These are phyloP conservation scores for Picochlorum costavermella DNA, from an alignment of 139 green algal species.

Conservation along the genomic window DNA sequence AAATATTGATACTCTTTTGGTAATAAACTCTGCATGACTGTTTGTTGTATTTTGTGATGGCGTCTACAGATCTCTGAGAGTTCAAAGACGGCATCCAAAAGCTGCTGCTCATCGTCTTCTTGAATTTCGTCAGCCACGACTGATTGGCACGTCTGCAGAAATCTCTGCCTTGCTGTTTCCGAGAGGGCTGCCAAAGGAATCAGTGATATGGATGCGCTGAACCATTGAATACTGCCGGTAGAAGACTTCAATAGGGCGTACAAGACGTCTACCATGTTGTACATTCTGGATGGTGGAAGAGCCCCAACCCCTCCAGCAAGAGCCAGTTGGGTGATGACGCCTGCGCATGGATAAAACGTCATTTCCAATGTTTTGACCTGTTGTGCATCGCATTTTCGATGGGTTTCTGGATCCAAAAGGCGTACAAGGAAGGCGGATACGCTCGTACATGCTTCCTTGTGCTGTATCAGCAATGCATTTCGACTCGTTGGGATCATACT, in stretches of 20 bases:
- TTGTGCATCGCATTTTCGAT: conserved; percentile 7
- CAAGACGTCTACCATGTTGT: conserved; percentile 38
- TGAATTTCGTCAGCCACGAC: conserved; percentile 14
- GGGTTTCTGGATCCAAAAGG: conserved; percentile 32
- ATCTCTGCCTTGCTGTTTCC: conserved; percentile 36
- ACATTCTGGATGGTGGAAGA: conserved; percentile 35
- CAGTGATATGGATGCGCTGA: conserved; percentile 34
- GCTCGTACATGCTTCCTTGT: conserved; percentile 62
- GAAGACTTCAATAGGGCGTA: conserved; percentile 38
- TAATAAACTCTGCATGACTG: conserved; percentile 50
- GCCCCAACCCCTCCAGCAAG: conserved; percentile 43
- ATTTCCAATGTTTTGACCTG: conserved; percentile 14
- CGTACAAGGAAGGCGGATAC: conserved; percentile 54
- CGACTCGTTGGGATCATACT: conserved; percentile 47
- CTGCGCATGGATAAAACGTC: conserved; percentile 25
- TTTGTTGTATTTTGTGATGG: conserved; percentile 33
- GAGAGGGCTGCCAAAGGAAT: conserved; percentile 40
- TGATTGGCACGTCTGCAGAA: conserved; percentile 22
- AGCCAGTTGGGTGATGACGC: conserved; percentile 35
- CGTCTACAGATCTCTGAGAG: conserved; percentile 57
- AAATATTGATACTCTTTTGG: conserved; percentile 43
- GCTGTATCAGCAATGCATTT: conserved; percentile 39
- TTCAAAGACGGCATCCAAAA: conserved; percentile 48
- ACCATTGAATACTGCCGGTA: conserved; percentile 28
- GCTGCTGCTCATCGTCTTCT: conserved; percentile 11